Conservation (phyloP, 2,329 filamentous ascomycete species). For the Ambrosiella cleistominuta region DNA sequence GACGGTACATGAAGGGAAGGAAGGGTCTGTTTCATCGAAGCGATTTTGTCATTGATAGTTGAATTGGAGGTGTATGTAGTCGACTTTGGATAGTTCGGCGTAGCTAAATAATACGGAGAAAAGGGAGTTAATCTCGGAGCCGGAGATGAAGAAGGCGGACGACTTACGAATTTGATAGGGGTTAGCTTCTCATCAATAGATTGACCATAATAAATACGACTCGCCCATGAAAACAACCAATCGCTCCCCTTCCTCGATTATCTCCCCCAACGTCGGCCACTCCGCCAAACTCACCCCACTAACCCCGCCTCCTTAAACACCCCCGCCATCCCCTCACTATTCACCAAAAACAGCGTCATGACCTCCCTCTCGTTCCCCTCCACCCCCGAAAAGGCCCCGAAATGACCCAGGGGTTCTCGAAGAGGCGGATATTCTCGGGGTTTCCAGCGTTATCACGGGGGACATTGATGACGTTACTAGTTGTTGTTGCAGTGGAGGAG, state of each 20-base stretch:
- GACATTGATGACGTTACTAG: no score
- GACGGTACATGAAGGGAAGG: conserved; percentile 46
- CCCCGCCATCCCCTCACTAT: conserved; percentile 39
- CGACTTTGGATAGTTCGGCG: conserved; percentile 29
- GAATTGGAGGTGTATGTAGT: conserved; percentile 48
- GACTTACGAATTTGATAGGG: conserved; percentile 3
- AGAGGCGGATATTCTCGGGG: no score
- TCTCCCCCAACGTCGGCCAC: conserved; percentile 51
- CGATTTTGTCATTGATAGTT: conserved; percentile 55
- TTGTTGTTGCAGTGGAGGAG: no score
- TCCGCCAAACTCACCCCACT: conserved; percentile 28
- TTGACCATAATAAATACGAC: conserved; percentile 21
- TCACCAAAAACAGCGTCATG: conserved; percentile 45
- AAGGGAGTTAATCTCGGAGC: neutral
- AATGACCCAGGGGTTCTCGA: conserved; percentile 30
- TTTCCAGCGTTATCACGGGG: no score
- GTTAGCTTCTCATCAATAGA: neutral
- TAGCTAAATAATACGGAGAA: conserved; percentile 18
- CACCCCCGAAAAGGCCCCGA: conserved; percentile 38
- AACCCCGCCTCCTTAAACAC: conserved; percentile 39
- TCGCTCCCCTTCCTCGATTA: conserved; percentile 45
- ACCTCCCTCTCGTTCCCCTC: conserved; percentile 41
- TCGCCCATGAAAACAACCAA: conserved; percentile 50
- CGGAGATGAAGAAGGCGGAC: neutral
- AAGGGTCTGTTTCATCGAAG: conserved; percentile 42